Evolutionary conservation across 805 yeast genomes (phyloP).

Genomic region (Starmerella davenportii): DNA sequence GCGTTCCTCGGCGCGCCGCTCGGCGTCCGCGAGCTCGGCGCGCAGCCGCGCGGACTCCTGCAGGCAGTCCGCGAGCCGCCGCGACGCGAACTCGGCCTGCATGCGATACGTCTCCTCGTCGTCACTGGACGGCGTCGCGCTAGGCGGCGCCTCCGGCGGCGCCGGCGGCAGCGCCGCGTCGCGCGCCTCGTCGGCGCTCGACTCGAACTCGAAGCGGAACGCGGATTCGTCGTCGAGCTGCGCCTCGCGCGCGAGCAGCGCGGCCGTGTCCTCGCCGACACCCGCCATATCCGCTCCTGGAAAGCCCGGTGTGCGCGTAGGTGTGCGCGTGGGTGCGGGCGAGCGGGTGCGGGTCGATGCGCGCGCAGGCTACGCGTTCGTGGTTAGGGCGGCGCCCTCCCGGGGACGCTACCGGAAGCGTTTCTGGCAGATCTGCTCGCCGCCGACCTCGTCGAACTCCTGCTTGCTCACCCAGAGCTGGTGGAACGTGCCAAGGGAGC

Average conservation of each 20-base stretch:
- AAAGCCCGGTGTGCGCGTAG: too few species aligned
- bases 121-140: background rate
- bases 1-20: background rate
- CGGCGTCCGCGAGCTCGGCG: background rate
- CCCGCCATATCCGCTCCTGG: too few species aligned
- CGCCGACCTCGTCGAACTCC: constrained; percentile 79
- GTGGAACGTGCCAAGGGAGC: constrained; percentile 84
- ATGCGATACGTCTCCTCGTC: background rate
- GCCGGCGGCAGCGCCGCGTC: background rate
- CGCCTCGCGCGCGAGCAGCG: background rate
- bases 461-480: constrained; percentile 86
- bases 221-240: background rate
- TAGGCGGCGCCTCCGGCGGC: background rate
- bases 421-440: constrained; percentile 58
- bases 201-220: background rate
- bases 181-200: background rate
- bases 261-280: constrained; percentile 1
- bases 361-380: background rate
- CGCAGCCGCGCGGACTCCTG: constrained; percentile 1
- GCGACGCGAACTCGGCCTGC: background rate
- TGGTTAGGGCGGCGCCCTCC: too few species aligned
- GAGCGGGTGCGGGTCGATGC: too few species aligned
- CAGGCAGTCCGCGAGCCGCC: constrained; percentile 1
- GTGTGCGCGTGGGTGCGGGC: too few species aligned
- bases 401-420: constrained; percentile 66